phyloP scores from a whole-genome alignment of 768 basidiomycete genomes.

The Lanmaoa rubissima region DNA sequence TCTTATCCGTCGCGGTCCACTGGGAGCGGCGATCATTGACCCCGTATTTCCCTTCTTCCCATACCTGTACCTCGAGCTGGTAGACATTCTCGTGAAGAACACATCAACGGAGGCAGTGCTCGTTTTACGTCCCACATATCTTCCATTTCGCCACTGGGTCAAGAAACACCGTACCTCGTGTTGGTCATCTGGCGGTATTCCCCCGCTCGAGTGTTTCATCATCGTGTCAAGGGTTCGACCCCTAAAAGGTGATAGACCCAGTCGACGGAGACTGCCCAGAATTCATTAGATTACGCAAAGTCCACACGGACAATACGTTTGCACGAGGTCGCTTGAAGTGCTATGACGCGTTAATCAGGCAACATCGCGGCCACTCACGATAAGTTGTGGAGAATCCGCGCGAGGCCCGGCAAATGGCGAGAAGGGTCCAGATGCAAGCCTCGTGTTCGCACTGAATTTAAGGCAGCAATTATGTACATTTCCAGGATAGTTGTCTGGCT shows the following conservation, averaged over 20 bases:
- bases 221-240: neutral
- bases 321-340: neutral
- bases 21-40: neutral
- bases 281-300: neutral
- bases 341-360: neutral
- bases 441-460: neutral
- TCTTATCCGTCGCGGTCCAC: neutral
- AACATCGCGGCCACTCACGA: neutral
- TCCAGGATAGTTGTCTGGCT: too few species aligned
- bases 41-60: neutral
- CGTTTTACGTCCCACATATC: slow-evolving; percentile 2
- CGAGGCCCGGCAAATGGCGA: neutral
- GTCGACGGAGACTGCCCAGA: neutral
- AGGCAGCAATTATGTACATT: neutral
- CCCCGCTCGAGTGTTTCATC: neutral
- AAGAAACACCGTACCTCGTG: slow-evolving; percentile 4
- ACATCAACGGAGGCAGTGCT: neutral
- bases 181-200: neutral
- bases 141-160: neutral
- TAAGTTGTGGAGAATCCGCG: neutral
- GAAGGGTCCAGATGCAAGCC: neutral
- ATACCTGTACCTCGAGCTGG: neutral
- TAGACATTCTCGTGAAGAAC: neutral
- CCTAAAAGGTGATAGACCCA: neutral
- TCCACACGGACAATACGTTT: neutral